A percentile compares a stretch with the other conserved stretches of the same genome.
Conservation (phyloP, 2,329 filamentous ascomycete species). For the Cadophora sp. region DNA sequence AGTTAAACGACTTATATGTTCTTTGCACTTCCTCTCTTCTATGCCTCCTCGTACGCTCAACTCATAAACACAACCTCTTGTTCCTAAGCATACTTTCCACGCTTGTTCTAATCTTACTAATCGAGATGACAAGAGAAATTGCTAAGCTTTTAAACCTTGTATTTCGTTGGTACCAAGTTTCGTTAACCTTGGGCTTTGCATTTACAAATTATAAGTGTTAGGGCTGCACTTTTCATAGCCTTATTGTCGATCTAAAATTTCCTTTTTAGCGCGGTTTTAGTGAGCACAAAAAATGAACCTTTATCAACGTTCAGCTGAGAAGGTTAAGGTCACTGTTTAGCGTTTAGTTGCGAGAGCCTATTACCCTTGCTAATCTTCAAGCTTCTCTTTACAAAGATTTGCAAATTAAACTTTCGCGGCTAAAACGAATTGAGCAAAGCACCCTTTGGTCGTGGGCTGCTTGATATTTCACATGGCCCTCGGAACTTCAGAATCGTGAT, state of each 20-base stretch:
- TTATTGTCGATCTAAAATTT: slow-evolving; percentile 5
- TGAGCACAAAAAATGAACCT: not conserved
- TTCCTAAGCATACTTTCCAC: not conserved
- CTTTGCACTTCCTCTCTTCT: not conserved
- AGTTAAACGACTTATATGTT: not conserved
- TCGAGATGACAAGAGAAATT: slow-evolving; percentile 3
- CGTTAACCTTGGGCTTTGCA: not conserved
- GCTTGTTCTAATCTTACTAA: not conserved
- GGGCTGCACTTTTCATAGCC: not conserved
- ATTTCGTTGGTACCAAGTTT: not conserved
- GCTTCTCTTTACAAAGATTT: slow-evolving; percentile 4
- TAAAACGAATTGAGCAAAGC: not conserved
- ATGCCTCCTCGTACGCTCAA: not conserved
- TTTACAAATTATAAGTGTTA: not conserved
- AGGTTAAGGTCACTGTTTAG: not conserved
- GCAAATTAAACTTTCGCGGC: not conserved
- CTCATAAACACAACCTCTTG: not conserved
- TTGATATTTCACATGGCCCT: slow-evolving; percentile 1
- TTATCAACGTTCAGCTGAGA: not conserved
- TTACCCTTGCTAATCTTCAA: not conserved
- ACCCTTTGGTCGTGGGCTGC: slow-evolving; percentile 4
- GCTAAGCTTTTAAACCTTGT: not conserved
- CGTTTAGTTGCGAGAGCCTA: not conserved
- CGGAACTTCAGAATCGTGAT: not conserved
- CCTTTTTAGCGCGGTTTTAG: not conserved